Percentiles rank a stretch among this genome's conserved stretches.
These are phyloP conservation scores for Chaetomium olivaceum DNA, from an alignment of 2,329 filamentous ascomycete genomes.

Conservation along the genomic window DNA sequence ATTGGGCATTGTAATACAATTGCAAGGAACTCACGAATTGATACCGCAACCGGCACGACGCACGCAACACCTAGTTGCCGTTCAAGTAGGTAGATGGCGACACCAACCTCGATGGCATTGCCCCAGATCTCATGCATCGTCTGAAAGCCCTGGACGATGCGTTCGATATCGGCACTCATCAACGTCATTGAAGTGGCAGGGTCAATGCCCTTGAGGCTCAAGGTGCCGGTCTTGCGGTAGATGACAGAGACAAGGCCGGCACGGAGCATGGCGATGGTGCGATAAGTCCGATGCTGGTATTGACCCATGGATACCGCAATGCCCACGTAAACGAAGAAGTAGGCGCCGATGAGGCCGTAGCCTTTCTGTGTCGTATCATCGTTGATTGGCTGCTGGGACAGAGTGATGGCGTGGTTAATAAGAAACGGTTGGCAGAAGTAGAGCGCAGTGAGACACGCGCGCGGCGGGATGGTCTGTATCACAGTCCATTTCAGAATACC, in stretches of 20 bases:
- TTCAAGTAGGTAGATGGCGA: conserved; percentile 57
- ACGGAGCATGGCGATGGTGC: conserved; percentile 42
- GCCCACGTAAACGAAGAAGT: conserved; percentile 44
- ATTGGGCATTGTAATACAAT: background rate
- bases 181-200: conserved; percentile 48
- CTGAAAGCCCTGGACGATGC: conserved; percentile 40
- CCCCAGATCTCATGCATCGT: conserved; percentile 62
- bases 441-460: conserved; percentile 44
- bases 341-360: conserved; percentile 45
- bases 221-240: conserved; percentile 47
- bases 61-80: conserved; percentile 50
- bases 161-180: conserved; percentile 52
- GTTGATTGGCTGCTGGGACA: conserved; percentile 35
- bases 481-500: conserved; percentile 37
- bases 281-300: conserved; percentile 41
- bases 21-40: conserved; percentile 33
- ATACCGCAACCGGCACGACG: conserved; percentile 48
- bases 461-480: conserved; percentile 39
- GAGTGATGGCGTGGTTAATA: conserved; percentile 40
- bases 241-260: conserved; percentile 47
- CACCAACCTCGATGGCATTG: conserved; percentile 54
- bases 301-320: conserved; percentile 41
- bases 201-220: conserved; percentile 39
- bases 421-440: conserved; percentile 50
- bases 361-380: conserved; percentile 35